These are phyloP conservation scores for Rhododendron molle DNA, from an alignment of 148 eudicot species.

Conservation along the genomic window DNA sequence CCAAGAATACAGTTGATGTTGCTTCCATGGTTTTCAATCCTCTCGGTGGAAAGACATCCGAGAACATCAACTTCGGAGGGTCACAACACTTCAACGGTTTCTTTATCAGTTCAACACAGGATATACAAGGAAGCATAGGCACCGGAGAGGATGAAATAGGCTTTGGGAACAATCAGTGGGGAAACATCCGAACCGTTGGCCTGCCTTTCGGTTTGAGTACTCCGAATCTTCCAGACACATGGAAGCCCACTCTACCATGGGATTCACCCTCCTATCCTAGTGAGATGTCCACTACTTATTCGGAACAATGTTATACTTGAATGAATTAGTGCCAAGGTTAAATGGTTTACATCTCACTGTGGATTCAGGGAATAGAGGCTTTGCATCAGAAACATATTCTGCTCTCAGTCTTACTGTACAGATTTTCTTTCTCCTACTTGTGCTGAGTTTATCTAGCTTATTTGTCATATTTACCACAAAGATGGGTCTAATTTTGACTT, in stretches of 20 bases:
- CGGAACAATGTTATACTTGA: slow-evolving; percentile 42
- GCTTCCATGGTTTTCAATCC: slow-evolving; percentile 44
- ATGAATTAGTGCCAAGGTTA: background rate
- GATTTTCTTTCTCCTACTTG: background rate
- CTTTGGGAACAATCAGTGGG: slow-evolving; percentile 43
- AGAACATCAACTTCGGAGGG: slow-evolving; percentile 35
- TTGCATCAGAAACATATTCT: background rate
- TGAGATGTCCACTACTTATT: slow-evolving; percentile 52
- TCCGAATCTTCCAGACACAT: slow-evolving; percentile 24
- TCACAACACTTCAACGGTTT: slow-evolving; percentile 36
- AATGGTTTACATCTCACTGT: slow-evolving; percentile 5
- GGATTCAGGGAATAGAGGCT: background rate
- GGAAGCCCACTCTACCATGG: slow-evolving; percentile 48
- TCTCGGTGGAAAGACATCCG: slow-evolving; percentile 32
- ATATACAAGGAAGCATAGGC: slow-evolving; percentile 33
- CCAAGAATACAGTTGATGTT: slow-evolving; percentile 29
- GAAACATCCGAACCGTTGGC: slow-evolving; percentile 29
- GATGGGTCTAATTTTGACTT: background rate
- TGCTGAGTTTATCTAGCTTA: background rate
- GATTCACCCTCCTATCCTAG: slow-evolving; percentile 67
- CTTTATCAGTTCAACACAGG: slow-evolving; percentile 35
- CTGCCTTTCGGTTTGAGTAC: slow-evolving; percentile 55
- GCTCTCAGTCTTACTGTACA: background rate
- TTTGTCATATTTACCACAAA: background rate
- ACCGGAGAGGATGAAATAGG: slow-evolving; percentile 24